Evolutionary conservation across 768 basidiomycete species (phyloP).

Genomic region (Kwoniella bestiolae): DNA sequence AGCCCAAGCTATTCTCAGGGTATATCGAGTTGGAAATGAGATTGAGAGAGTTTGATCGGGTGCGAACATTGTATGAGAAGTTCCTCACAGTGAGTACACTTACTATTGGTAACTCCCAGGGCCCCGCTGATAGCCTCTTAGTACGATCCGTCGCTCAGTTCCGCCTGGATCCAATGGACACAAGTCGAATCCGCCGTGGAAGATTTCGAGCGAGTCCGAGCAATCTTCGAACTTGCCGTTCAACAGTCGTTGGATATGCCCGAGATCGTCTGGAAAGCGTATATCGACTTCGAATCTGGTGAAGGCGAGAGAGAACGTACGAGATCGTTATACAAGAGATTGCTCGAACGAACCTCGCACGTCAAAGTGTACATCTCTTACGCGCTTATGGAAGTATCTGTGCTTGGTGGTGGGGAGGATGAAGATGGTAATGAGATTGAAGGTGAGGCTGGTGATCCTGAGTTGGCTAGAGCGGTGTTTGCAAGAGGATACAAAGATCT

Average conservation of each 20-base stretch:
- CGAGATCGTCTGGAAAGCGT: conserved; percentile 70
- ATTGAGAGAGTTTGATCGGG: conserved; percentile 92
- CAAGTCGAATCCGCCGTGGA: conserved; percentile 85
- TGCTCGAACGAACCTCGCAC: conserved; percentile 82
- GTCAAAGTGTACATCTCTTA: conserved; percentile 93
- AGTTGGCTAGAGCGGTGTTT: conserved; percentile 75
- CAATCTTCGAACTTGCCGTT: conserved; percentile 90
- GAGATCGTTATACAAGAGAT: conserved; percentile 83
- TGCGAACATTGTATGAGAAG: conserved; percentile 87
- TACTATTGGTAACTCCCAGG: background rate
- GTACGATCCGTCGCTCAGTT: conserved; percentile 87
- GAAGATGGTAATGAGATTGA: conserved; percentile 62
- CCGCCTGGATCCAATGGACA: conserved; percentile 95
- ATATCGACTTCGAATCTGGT: conserved; percentile 93
- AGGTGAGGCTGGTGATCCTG: conserved; percentile 70
- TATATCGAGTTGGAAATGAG: conserved; percentile 49
- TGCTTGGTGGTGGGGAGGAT: conserved; percentile 57
- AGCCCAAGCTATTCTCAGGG: conserved; percentile 83
- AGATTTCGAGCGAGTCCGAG: conserved; percentile 85
- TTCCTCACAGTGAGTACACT: conserved; percentile 75
- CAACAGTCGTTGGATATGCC: conserved; percentile 92
- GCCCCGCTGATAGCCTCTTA: conserved; percentile 45
- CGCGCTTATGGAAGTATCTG: conserved; percentile 85
- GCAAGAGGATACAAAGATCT: conserved; percentile 86
- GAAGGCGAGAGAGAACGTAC: conserved; percentile 88